Evolutionary conservation across 2,329 filamentous ascomycete genomes (phyloP), one percentile per base, ranked within the genome.

Genomic region (Xylariaceae sp.): DNA sequence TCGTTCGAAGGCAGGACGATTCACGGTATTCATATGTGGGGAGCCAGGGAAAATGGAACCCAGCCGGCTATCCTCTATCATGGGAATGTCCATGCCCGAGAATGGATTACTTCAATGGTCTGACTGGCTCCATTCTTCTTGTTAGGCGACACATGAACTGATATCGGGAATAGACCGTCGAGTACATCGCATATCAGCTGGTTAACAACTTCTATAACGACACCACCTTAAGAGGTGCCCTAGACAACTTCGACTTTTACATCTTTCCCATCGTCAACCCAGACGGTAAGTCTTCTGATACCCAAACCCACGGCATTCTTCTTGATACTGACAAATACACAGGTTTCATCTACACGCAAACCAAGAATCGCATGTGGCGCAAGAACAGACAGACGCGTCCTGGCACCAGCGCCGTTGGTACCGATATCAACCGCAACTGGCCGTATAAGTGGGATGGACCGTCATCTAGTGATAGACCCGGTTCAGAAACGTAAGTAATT

Each of bases 211-310:
- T 81, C 64, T 69, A 66, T 55, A 74, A 71, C 34, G 73, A 76
- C 57, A 67, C 74, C 4, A 72, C 73, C 3, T 69, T 78, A 13
- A 76, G 74, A 47, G 68, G 71, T 7, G 79, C 80, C 67, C 75
- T 85, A 51, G 76, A 85, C 69, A 79, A 76, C 49, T 85, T 82
- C 65, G 82, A 85, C 69, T 85, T 82, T 67, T 84, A 82, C 69
- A 80, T 86, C 65, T 72, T 82, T 58, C 80, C 80, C 1, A 74
- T 82, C 55, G 78, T 81, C 39, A 82, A 83, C 66, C 79, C 80
- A 2, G 80, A 82, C 62, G 79, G 76, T 78, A 63, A 62, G 72
- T 51, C n/a, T 6, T 9, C 10, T 8, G 6, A 23, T 45, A 11
- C 10, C 30, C 15, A n/a, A 55, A 3, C 3, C 5, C 9, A 45